Base-by-base conservation (phyloP, 352 stramenopile genomes). In the Globisporangium irregulare region DNA sequence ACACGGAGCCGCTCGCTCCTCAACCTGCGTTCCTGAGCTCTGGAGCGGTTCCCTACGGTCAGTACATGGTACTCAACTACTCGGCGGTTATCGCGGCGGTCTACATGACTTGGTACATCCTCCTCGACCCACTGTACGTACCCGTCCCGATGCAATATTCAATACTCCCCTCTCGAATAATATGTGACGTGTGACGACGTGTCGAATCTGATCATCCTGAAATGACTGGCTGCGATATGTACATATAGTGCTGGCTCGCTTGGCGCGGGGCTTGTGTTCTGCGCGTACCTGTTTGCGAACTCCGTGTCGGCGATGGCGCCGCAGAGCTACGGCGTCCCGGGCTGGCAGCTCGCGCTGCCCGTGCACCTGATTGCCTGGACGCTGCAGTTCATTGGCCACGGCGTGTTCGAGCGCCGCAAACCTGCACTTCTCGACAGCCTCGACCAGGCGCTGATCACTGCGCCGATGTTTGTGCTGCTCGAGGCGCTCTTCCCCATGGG, bases 381-480 rank as follows among this genome's bases (percentile, higher is more conserved):
- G 60, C 74, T 87, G 32, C 81, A 97, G 73, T 94, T 97, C 66
- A 87, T 94, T 64, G 90, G 87, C 38, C 90, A 97, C 67, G 84
- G 79, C 12, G 78, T 97, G n/a, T 95, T 91, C 51, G 90, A 97
- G 67, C 77, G 86, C 48, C 84, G 87, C 62, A 91, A 93, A 53
- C 90, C 90, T 0, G 90, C 90, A 59, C 75, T 97, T 0, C 75
- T 97, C 5, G 87, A 96, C 65, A 95, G 86, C 64, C 70, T 96
- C 48, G 86, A 95, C 72, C 89, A 97, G 61, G 88, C 80, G 14
- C 24, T 91, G 24, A 78, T 94, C 34, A 93, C 87, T 6, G 90
- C 90, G 6, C 88, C 90, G 2, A 84, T 97, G 70, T 97, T 97
- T 60, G 90, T 97, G 69, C 66, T 96, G 55, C 73, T 97, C 8